phyloP scores from a whole-genome alignment of 164 flowering plant genomes.

The Aristolochia contorta region DNA sequence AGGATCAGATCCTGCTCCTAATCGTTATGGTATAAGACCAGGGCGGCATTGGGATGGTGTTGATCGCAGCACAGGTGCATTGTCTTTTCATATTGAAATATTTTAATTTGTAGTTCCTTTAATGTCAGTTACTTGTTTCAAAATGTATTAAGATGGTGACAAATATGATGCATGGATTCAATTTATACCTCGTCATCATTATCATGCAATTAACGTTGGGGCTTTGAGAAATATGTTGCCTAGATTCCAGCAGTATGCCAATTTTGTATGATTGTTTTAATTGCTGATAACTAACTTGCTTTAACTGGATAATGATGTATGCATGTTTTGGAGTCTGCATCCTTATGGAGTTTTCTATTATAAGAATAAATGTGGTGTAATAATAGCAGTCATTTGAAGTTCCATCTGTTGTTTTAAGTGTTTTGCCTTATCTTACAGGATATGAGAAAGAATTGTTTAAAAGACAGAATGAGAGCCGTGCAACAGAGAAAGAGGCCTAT shows the following conservation, averaged over 20 bases:
- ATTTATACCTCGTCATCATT: not conserved
- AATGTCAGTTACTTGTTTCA: not conserved
- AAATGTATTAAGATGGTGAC: not conserved
- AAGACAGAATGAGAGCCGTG: conserved; percentile 64
- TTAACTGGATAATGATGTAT: not conserved
- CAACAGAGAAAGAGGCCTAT: conserved; percentile 78
- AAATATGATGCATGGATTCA: not conserved
- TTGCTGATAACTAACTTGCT: not conserved
- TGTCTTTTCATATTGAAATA: not conserved
- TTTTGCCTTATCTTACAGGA: conserved; percentile 33
- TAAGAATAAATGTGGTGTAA: not conserved
- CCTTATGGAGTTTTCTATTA: no score
- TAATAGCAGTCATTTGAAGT: not conserved
- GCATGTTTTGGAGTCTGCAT: not conserved
- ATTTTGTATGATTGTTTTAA: not conserved
- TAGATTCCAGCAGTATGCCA: no score
- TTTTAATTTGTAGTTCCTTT: not conserved
- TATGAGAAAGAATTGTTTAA: conserved; percentile 62
- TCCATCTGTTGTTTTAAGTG: not conserved
- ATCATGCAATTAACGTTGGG: not conserved
- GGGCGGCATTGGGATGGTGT: conserved; percentile 98
- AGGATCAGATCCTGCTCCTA: conserved; percentile 68
- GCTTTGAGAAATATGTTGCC: not conserved
- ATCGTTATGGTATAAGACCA: conserved; percentile 73
- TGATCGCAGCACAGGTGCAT: conserved; percentile 82